Evolutionary conservation across 352 stramenopile species (phyloP).

Genomic region (Phytophthora niederhauseri): DNA sequence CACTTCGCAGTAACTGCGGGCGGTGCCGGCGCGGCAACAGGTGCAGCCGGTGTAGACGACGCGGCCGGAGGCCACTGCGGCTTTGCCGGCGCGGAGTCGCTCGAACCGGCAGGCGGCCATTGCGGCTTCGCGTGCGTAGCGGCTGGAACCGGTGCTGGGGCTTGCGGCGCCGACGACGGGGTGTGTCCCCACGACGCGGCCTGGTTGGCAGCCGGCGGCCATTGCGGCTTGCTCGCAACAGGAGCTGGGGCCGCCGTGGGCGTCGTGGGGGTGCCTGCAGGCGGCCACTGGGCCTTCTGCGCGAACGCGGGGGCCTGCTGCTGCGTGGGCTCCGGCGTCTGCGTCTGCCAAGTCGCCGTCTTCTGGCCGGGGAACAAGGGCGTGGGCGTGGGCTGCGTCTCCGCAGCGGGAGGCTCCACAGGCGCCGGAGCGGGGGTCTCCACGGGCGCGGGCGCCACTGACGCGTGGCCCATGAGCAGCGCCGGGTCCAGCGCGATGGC

Average conservation of each 20-base stretch:
- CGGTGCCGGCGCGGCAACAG: constrained; percentile 19
- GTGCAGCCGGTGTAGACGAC: constrained; percentile 17
- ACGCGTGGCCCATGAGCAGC: constrained; percentile 48
- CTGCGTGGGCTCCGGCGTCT: constrained; percentile 16
- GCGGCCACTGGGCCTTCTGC: constrained; percentile 64
- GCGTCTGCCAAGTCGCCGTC: constrained; percentile 16
- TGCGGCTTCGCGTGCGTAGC: constrained; percentile 39
- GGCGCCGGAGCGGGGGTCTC: constrained; percentile 7
- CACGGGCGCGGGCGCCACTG: constrained; percentile 32
- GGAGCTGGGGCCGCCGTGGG: constrained; percentile 19
- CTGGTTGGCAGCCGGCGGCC: constrained; percentile 31
- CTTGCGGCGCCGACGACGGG: constrained; percentile 38
- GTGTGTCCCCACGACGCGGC: constrained; percentile 29
- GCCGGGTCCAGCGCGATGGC: constrained; percentile 60
- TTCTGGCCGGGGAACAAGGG: constrained; percentile 34
- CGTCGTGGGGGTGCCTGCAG: constrained; percentile 13
- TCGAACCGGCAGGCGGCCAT: constrained; percentile 48
- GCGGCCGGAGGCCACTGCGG: constrained; percentile 48
- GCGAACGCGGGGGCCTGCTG: constrained; percentile 39
- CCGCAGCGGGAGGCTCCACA: constrained; percentile 1
- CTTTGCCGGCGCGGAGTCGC: constrained; percentile 34
- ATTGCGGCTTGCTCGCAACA: constrained; percentile 33
- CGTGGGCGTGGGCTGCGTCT: constrained; percentile 11
- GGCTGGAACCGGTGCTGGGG: constrained; percentile 26
- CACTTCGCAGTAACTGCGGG: constrained; percentile 17